Conservation (phyloP, 257 asterid genomes). For the Penstemon davidsonii region DNA sequence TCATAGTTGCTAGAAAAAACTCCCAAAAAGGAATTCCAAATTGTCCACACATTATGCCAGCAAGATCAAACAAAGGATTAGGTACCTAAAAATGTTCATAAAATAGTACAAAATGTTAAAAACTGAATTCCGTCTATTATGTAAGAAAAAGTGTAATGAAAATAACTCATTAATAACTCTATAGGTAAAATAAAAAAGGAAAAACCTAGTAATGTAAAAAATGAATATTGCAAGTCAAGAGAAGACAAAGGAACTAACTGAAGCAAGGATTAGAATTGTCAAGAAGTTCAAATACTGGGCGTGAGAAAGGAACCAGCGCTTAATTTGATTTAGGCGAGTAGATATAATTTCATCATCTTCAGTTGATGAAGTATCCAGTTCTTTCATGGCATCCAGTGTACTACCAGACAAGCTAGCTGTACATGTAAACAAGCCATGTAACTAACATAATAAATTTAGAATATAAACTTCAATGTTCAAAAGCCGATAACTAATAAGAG, state of each 20-base stretch:
- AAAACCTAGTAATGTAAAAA: not conserved
- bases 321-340: conserved; percentile 48
- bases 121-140: not conserved
- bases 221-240: not conserved
- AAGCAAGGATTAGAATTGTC: conserved; percentile 71
- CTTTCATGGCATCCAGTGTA: conserved; percentile 58
- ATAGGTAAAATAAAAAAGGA: not conserved
- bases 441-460: no score
- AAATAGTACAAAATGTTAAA: no score
- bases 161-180: not conserved
- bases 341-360: conserved; percentile 47
- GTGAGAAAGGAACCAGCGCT: conserved; percentile 64
- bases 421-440: not conserved
- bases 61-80: conserved; percentile 93
- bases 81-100: conserved; percentile 59
- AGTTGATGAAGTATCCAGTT: conserved; percentile 50
- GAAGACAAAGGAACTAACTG: conserved; percentile 47
- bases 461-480: not conserved
- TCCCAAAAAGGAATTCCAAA: conserved; percentile 91
- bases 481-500: not conserved
- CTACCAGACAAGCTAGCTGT: conserved; percentile 68
- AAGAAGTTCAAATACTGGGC: conserved; percentile 74
- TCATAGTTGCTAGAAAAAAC: conserved; percentile 78
- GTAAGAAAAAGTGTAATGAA: conserved; percentile 4
- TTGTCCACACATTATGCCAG: conserved; percentile 98